phyloP scores from a whole-genome alignment of 2,329 filamentous ascomycete species.

The Trichophyton verrucosum region DNA sequence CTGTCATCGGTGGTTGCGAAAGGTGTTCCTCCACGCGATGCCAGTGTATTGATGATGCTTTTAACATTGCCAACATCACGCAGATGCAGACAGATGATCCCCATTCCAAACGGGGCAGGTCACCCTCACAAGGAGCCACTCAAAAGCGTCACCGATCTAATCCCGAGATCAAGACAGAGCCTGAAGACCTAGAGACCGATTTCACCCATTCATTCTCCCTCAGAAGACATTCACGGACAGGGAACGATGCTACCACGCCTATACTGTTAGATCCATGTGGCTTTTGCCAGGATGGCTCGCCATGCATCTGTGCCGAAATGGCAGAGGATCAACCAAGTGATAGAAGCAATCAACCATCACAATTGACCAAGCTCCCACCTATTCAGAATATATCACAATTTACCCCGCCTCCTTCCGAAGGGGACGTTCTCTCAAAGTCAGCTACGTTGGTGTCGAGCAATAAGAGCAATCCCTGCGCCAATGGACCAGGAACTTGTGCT shows the following conservation, averaged over 20 bases:
- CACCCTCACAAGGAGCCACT: slow-evolving; percentile 20
- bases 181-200: slow-evolving; percentile 53
- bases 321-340: slow-evolving; percentile 32
- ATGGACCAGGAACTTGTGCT: slow-evolving; percentile 64
- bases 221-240: slow-evolving; percentile 25
- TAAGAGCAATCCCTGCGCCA: slow-evolving; percentile 39
- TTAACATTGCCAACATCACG: slow-evolving; percentile 35
- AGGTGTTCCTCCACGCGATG: slow-evolving; percentile 54
- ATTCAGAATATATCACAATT: slow-evolving; percentile 37
- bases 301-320: slow-evolving; percentile 67
- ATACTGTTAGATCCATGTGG: slow-evolving; percentile 57
- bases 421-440: slow-evolving; percentile 44
- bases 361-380: slow-evolving; percentile 32
- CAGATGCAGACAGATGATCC: slow-evolving; percentile 25
- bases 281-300: slow-evolving; percentile 70
- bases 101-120: slow-evolving; percentile 26
- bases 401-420: slow-evolving; percentile 42
- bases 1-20: slow-evolving; percentile 46
- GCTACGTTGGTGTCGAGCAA: slow-evolving; percentile 22
- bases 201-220: slow-evolving; percentile 56
- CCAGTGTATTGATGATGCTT: slow-evolving; percentile 46
- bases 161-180: slow-evolving; percentile 34
- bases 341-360: slow-evolving; percentile 34
- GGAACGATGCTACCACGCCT: slow-evolving; percentile 23
- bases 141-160: slow-evolving; percentile 46